phyloP scores from a whole-genome alignment of 1,284 basidiomycete species.

The Cryptococcus amylolentus region DNA sequence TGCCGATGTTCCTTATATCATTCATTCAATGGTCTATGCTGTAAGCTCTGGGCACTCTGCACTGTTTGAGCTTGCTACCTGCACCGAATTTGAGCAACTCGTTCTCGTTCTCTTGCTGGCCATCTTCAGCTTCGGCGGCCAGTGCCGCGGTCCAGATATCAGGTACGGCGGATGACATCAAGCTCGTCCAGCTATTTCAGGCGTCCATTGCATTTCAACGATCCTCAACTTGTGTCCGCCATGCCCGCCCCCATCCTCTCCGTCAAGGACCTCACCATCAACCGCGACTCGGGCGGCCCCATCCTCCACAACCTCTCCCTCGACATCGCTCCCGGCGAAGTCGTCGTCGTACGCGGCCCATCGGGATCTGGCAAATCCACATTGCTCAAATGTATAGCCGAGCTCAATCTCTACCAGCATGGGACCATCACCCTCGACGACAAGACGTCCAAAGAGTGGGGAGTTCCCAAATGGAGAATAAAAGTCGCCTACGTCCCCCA shows the following conservation, averaged over 20 bases:
- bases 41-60: too few relatives aligned
- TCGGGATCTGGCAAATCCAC: constrained; percentile 14
- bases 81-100: too few relatives aligned
- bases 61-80: too few relatives aligned
- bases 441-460: constrained; percentile 54
- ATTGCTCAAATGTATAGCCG: constrained; percentile 69
- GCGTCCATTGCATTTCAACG: too few relatives aligned
- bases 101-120: too few relatives aligned
- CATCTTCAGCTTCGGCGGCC: too few relatives aligned
- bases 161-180: too few relatives aligned
- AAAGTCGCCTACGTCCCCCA: constrained; percentile 79
- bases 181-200: too few relatives aligned
- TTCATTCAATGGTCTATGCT: too few relatives aligned
- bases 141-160: too few relatives aligned
- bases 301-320: constrained; percentile 8
- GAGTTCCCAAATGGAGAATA: constrained; percentile 70
- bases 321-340: constrained; percentile 6
- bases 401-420: constrained; percentile 63
- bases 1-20: too few relatives aligned
- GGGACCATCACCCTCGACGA: constrained; percentile 65
- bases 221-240: background rate
- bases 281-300: constrained; percentile 1
- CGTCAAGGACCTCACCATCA: background rate
- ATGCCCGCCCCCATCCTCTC: background rate
- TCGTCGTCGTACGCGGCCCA: constrained; percentile 7